Percentiles rank a stretch among this genome's conserved stretches.
Evolutionary conservation across 176 grass and related monocot genomes (phyloP).

Genomic region (maize (Zea mays)): Zm-B73-REFERENCE-NAM-5.0 NC_050099.1:245312001-245312500

Average conservation of each 20-base stretch:
- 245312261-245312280: background rate
- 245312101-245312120: background rate
- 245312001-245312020: too few species aligned
- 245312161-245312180: background rate
- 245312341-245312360: background rate
- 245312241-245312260: background rate
- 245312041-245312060: background rate
- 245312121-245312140: background rate
- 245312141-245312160: background rate
- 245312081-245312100: background rate
- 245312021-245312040: too few species aligned
- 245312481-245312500: background rate
- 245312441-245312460: background rate
- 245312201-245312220: constrained; percentile 14
- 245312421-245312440: background rate
- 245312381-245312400: constrained; percentile 29
- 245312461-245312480: constrained; percentile 29
- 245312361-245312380: constrained; percentile 13
- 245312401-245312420: constrained; percentile 26
- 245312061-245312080: background rate
- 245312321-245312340: constrained; percentile 40
- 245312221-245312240: background rate
- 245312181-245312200: background rate
- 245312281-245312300: constrained; percentile 45
- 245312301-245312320: constrained; percentile 41